A percentile compares a stretch with the other conserved stretches of the same genome.
These are phyloP conservation scores for Candida dubliniensis DNA, from an alignment of 1,139 yeast species.

Conservation along the genomic window DNA sequence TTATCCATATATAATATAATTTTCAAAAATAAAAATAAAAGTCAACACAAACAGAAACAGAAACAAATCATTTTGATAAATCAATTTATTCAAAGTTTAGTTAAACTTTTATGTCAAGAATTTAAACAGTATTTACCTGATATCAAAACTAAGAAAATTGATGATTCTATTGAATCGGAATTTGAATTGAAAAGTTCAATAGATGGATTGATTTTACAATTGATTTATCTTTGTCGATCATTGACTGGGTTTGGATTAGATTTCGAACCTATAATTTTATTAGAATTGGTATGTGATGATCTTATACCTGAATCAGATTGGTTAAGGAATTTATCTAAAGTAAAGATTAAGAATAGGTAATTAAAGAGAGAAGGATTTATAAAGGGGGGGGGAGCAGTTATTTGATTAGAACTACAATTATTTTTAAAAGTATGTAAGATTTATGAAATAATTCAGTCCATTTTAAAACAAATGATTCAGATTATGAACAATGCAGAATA, in stretches of 20 bases:
- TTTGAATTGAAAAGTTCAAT: conserved; percentile 43
- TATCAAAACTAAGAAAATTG: conserved; percentile 11
- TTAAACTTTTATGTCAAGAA: conserved; percentile 26
- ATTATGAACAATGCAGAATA: too few relatives aligned
- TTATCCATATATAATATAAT: conserved; percentile 65
- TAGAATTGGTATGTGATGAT: conserved; percentile 32
- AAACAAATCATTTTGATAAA: conserved; percentile 23
- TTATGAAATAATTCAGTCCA: too few relatives aligned
- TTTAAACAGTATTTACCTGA: conserved; percentile 28
- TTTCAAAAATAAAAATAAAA: conserved; percentile 36
- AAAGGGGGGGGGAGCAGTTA: too few relatives aligned
- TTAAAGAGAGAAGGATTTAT: not conserved
- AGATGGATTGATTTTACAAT: conserved; percentile 67
- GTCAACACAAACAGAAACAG: not conserved
- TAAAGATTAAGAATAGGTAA: conserved; percentile 30
- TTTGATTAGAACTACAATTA: too few relatives aligned
- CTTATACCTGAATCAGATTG: conserved; percentile 37
- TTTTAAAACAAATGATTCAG: too few relatives aligned
- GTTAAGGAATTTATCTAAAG: conserved; percentile 36
- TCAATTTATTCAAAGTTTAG: conserved; percentile 37
- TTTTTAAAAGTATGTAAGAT: too few relatives aligned
- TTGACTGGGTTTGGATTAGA: conserved; percentile 69
- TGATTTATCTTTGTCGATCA: conserved; percentile 76
- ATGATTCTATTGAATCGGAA: conserved; percentile 21
- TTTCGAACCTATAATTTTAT: conserved; percentile 50